Percentiles rank a stretch among this genome's conserved stretches.
Evolutionary conservation across 495 filamentous ascomycete species (phyloP).

Genomic region (Lepidopterella palustris): DNA sequence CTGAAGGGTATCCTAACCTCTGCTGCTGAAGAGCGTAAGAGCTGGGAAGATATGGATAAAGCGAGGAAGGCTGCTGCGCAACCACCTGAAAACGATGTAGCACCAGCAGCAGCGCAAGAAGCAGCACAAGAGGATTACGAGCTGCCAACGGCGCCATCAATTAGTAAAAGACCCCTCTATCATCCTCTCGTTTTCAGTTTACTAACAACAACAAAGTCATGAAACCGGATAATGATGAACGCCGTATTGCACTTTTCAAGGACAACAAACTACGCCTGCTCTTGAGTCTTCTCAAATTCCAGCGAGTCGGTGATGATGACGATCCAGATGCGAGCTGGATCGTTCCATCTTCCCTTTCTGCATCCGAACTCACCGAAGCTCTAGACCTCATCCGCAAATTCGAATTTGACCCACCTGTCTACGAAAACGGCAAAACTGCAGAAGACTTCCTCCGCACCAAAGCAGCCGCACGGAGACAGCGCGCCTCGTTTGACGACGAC

Average conservation of each 20-base stretch:
- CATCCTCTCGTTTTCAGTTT: background rate
- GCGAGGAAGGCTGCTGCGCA: conserved; percentile 39
- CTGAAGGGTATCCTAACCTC: conserved; percentile 60
- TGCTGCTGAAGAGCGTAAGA: conserved; percentile 65
- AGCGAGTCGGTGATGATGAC: conserved; percentile 59
- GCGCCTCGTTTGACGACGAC: conserved; percentile 44
- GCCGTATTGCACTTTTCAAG: conserved; percentile 71
- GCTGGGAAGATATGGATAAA: conserved; percentile 68
- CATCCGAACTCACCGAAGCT: conserved; percentile 55
- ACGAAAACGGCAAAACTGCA: conserved; percentile 64
- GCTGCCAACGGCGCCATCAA: conserved; percentile 35
- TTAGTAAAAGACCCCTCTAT: conserved; percentile 38
- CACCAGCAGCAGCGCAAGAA: conserved; percentile 31
- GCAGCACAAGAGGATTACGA: conserved; percentile 25
- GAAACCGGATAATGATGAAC: conserved; percentile 59
- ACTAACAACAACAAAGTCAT: conserved; percentile 44
- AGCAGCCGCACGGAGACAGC: conserved; percentile 45
- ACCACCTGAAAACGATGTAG: conserved; percentile 37
- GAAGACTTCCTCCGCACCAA: conserved; percentile 71
- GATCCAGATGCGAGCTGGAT: conserved; percentile 74
- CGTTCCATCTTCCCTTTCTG: conserved; percentile 59
- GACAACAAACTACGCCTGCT: conserved; percentile 87
- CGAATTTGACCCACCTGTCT: conserved; percentile 63
- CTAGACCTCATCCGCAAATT: conserved; percentile 59
- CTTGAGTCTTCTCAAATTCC: conserved; percentile 67